Conservation (phyloP, 2,329 filamentous ascomycete species). For the Erysiphe pulchra region DNA sequence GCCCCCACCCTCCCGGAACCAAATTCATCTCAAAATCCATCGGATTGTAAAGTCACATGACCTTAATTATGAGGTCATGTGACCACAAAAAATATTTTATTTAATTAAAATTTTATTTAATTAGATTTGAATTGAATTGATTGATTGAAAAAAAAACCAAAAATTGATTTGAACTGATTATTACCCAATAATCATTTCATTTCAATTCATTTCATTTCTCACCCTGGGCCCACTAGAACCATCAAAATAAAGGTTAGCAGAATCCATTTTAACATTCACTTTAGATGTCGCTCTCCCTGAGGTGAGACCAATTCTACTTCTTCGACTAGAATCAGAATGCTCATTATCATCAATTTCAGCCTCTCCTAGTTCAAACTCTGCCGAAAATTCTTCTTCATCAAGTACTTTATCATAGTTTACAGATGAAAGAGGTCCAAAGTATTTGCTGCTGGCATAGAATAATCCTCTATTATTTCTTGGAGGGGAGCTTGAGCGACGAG, state of each 20-base stretch:
- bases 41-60: no score
- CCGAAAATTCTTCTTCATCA: conserved; percentile 44
- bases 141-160: no score
- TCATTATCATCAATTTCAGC: conserved; percentile 38
- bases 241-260: conserved; percentile 9
- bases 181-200: no score
- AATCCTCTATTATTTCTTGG: conserved; percentile 22
- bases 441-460: conserved; percentile 25
- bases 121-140: no score
- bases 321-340: conserved; percentile 26
- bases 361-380: conserved; percentile 55
- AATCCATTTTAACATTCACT: conserved; percentile 26
- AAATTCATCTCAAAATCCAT: no score
- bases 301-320: conserved; percentile 27
- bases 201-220: no score
- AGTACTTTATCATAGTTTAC: conserved; percentile 58
- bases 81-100: no score
- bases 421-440: conserved; percentile 32
- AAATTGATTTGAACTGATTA: no score
- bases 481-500: conserved; percentile 20
- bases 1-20: no score
- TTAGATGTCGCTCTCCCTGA: conserved; percentile 46
- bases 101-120: no score
- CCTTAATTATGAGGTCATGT: no score
- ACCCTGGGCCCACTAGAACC: conserved; percentile 2